Conservation (phyloP, 2,329 filamentous ascomycete genomes). For the Bipolaris cookei region DNA sequence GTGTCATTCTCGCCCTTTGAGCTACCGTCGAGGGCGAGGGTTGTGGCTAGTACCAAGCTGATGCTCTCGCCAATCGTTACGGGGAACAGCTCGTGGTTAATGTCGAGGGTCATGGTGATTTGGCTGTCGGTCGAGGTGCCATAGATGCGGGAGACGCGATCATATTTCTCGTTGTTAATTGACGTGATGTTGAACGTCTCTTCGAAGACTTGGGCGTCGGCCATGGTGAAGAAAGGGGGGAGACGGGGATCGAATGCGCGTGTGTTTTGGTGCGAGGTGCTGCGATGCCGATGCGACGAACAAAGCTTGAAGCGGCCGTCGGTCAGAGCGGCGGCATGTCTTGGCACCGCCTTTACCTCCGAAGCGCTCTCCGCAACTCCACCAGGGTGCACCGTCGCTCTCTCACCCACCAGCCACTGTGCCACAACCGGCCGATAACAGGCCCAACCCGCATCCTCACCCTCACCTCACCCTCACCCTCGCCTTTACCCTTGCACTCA, state of each 20-base stretch:
- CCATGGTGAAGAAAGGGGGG: slow-evolving; percentile 57
- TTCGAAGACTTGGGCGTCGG: slow-evolving; percentile 92
- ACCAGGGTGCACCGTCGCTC: neutral
- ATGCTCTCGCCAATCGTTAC: slow-evolving; percentile 75
- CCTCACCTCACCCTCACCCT: too few species aligned
- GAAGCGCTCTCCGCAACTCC: slow-evolving; percentile 18
- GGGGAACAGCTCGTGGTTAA: slow-evolving; percentile 92
- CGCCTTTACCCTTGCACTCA: neutral
- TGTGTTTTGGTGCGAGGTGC: neutral
- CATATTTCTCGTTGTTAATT: slow-evolving; percentile 87
- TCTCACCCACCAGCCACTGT: neutral
- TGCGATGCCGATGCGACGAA: slow-evolving; percentile 8
- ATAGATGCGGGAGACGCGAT: slow-evolving; percentile 86
- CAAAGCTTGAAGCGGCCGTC: slow-evolving; percentile 22
- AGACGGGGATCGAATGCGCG: neutral
- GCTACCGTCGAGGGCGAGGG: slow-evolving; percentile 82
- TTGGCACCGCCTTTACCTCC: slow-evolving; percentile 21
- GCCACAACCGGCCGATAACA: neutral
- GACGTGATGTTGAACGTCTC: slow-evolving; percentile 84
- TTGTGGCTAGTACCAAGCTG: slow-evolving; percentile 82
- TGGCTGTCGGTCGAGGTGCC: slow-evolving; percentile 78
- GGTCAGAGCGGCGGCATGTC: slow-evolving; percentile 8
- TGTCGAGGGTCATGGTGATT: slow-evolving; percentile 83
- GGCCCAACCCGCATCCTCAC: neutral
- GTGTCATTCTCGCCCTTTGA: slow-evolving; percentile 58